A percentile compares a stretch with the other conserved stretches of the same genome.
phyloP scores from a whole-genome alignment of 2,329 filamentous ascomycete species.

The Claviceps arundinis region DNA sequence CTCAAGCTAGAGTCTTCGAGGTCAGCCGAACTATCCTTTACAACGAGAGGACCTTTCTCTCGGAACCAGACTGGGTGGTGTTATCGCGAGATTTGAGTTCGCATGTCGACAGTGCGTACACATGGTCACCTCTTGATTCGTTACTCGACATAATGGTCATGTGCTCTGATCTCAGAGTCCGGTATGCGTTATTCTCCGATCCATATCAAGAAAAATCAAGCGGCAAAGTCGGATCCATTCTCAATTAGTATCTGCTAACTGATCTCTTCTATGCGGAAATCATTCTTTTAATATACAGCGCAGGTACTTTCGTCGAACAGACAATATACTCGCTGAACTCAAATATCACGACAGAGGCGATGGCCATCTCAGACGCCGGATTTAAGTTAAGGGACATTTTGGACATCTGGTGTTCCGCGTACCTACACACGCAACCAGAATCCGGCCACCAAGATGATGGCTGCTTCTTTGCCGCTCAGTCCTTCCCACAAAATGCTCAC shows the following conservation, averaged over 20 bases:
- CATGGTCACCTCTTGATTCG: constrained; percentile 9
- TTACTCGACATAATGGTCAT: constrained; percentile 18
- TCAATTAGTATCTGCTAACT: neutral
- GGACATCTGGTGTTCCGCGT: constrained; percentile 7
- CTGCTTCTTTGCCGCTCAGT: neutral
- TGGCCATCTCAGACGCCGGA: constrained; percentile 4
- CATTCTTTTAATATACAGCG: neutral
- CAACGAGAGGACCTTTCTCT: constrained; percentile 12
- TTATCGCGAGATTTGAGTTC: constrained; percentile 1
- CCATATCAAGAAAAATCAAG: too few species aligned
- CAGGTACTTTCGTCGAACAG: neutral
- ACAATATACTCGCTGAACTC: neutral
- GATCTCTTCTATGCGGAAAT: neutral
- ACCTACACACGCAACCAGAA: neutral
- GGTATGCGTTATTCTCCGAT: constrained; percentile 10
- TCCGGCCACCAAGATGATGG: neutral
- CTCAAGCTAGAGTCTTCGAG: constrained; percentile 16
- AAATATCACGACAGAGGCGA: neutral
- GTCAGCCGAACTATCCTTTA: constrained; percentile 19
- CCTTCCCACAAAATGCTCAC: neutral
- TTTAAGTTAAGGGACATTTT: constrained; percentile 5
- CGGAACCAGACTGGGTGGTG: constrained; percentile 11
- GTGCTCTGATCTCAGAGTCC: constrained; percentile 18
- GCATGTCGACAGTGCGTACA: neutral
- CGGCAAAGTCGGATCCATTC: neutral